Conservation (phyloP, 129 eudicot genomes). For the Dittrichia graveolens region DNA sequence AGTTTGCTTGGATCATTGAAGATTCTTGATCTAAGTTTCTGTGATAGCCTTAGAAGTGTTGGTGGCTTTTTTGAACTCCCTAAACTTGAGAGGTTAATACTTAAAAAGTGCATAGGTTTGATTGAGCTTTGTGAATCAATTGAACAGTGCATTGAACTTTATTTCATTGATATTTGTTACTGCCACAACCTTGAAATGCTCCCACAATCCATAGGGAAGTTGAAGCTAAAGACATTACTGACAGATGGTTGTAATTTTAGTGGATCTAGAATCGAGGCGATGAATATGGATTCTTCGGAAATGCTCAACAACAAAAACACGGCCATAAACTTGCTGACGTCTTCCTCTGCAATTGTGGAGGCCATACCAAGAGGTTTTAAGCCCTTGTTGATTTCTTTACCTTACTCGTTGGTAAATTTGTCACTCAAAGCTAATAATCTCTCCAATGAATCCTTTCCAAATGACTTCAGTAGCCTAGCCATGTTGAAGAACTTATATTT, state of each 20-base stretch:
- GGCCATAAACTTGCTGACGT: not conserved
- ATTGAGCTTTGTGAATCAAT: slow-evolving; percentile 30
- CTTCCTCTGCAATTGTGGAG: not conserved
- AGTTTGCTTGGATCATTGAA: slow-evolving; percentile 27
- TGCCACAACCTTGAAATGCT: slow-evolving; percentile 14
- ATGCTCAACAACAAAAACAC: no score
- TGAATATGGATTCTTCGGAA: not conserved
- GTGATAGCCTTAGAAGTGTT: not conserved
- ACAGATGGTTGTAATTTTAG: slow-evolving; percentile 14
- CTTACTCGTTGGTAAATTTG: slow-evolving; percentile 4
- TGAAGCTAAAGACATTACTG: slow-evolving; percentile 3
- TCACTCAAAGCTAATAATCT: not conserved
- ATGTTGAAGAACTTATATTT: not conserved
- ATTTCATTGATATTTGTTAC: slow-evolving; percentile 11
- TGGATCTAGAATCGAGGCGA: not conserved
- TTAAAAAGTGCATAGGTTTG: slow-evolving; percentile 10
- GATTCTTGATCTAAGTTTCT: slow-evolving; percentile 42
- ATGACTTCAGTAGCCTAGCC: not conserved
- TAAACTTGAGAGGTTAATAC: slow-evolving; percentile 30
- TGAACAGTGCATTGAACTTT: slow-evolving; percentile 12
- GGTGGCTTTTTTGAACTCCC: slow-evolving; percentile 26
- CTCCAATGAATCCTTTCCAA: slow-evolving; percentile 1
- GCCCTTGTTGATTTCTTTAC: not conserved
- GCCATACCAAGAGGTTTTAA: not conserved
- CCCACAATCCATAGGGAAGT: slow-evolving; percentile 17